These are phyloP conservation scores for Pythium myriotylum DNA, from an alignment of 352 stramenopile genomes.

Conservation along the genomic window DNA sequence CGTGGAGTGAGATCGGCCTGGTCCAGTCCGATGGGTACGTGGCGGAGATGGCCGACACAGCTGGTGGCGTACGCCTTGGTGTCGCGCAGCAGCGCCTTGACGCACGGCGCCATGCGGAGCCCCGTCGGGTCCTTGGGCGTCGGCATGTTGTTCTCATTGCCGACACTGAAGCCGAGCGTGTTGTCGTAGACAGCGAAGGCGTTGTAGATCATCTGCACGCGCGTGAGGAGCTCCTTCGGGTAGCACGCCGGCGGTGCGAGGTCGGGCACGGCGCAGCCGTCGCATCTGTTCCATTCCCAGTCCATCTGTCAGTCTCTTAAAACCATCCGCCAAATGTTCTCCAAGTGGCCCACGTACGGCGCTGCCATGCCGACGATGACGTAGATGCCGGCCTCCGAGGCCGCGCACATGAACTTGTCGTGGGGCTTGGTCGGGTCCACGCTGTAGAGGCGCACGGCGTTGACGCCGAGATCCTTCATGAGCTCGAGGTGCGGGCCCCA, in stretches of 20 bases:
- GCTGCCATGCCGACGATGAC: slow-evolving; percentile 65
- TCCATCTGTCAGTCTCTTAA: too few relatives aligned
- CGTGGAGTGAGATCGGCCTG: slow-evolving; percentile 60
- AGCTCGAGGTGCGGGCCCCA: slow-evolving; percentile 56
- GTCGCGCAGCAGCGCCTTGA: slow-evolving; percentile 70
- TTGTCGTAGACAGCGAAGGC: slow-evolving; percentile 68
- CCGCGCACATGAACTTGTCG: slow-evolving; percentile 83
- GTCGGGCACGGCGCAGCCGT: slow-evolving; percentile 55
- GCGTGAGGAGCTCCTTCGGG: slow-evolving; percentile 32
- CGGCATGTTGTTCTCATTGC: slow-evolving; percentile 55
- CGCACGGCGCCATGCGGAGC: slow-evolving; percentile 51
- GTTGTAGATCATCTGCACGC: slow-evolving; percentile 48
- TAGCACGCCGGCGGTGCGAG: slow-evolving; percentile 40
- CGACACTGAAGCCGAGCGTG: slow-evolving; percentile 51
- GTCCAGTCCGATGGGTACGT: slow-evolving; percentile 67
- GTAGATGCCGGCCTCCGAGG: slow-evolving; percentile 71
- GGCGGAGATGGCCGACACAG: slow-evolving; percentile 42
- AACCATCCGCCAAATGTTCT: too few relatives aligned
- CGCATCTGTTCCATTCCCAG: slow-evolving; percentile 37
- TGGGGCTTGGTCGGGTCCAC: slow-evolving; percentile 60
- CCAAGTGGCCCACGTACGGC: slow-evolving; percentile 33
- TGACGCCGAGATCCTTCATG: slow-evolving; percentile 61
- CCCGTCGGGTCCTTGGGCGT: slow-evolving; percentile 52
- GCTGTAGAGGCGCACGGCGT: slow-evolving; percentile 69
- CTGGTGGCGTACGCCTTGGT: slow-evolving; percentile 47